phyloP scores from a whole-genome alignment of 1,284 basidiomycete species.

The Pyrrhoderma lamaoense region DNA sequence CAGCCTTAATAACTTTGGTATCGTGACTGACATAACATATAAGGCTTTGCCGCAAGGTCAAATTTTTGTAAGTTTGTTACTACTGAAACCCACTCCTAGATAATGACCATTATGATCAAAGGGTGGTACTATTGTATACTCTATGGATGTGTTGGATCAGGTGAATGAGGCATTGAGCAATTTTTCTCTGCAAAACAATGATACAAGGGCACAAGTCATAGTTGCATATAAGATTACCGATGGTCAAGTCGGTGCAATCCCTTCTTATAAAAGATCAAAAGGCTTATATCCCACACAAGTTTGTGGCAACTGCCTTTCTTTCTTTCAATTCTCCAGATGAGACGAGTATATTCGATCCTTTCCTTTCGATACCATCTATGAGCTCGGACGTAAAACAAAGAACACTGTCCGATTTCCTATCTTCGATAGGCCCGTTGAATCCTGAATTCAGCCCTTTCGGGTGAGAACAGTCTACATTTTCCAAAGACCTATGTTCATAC shows the following conservation, averaged over 20 bases:
- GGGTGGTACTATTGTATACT: constrained; percentile 6
- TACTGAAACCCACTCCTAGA: background rate
- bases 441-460: constrained; percentile 10
- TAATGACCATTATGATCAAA: background rate
- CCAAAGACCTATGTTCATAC: no score
- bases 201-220: constrained; percentile 14
- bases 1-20: constrained; percentile 18
- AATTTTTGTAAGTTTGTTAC: constrained; percentile 6
- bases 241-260: constrained; percentile 12
- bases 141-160: background rate
- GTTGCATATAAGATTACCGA: constrained; percentile 3
- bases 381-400: background rate
- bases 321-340: no score
- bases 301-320: no score
- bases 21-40: constrained; percentile 7
- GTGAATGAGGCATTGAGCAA: constrained; percentile 13
- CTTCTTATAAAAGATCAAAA: no score
- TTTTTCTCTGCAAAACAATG: constrained; percentile 12
- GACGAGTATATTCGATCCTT: no score
- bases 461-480: background rate
- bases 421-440: background rate
- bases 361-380: constrained; percentile 7
- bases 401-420: constrained; percentile 7
- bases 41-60: constrained; percentile 5
- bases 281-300: no score